Percentiles rank a stretch among this genome's conserved stretches.
phyloP scores from a whole-genome alignment of 208 protist genomes.

The Crithidia mellificae region DNA sequence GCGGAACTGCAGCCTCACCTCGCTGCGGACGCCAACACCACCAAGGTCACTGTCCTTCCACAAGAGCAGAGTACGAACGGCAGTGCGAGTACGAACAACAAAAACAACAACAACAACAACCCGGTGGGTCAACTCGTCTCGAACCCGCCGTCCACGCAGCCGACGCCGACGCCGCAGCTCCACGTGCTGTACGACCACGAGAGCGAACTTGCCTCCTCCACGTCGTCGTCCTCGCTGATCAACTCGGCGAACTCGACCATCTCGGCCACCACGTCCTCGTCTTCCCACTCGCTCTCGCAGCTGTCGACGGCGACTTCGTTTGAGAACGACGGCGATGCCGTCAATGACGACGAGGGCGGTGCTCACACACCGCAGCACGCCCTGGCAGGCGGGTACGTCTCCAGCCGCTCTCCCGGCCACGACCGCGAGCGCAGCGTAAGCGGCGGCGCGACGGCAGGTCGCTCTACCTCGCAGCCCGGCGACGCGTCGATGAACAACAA shows the following conservation, averaged over 20 bases:
- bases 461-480: not conserved
- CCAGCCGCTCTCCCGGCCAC: not conserved
- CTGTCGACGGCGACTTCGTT: not conserved
- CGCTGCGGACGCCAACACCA: too few relatives aligned
- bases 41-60: too few relatives aligned
- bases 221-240: slow-evolving; percentile 10
- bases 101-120: not conserved
- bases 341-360: too few relatives aligned
- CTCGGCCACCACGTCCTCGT: slow-evolving; percentile 10
- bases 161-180: not conserved
- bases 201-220: not conserved
- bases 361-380: not conserved
- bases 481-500: not conserved
- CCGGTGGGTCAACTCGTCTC: not conserved
- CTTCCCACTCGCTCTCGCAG: slow-evolving; percentile 2
- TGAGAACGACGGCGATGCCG: not conserved
- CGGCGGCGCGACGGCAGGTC: too few relatives aligned
- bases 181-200: not conserved
- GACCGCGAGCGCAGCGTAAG: not conserved
- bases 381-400: not conserved
- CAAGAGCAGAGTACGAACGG: not conserved
- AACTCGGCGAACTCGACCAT: slow-evolving; percentile 4
- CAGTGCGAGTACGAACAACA: not conserved
- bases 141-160: not conserved
- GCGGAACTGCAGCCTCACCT: too few relatives aligned